These are phyloP conservation scores for Niebla homalea DNA, from an alignment of 495 filamentous ascomycete genomes.

Conservation along the genomic window DNA sequence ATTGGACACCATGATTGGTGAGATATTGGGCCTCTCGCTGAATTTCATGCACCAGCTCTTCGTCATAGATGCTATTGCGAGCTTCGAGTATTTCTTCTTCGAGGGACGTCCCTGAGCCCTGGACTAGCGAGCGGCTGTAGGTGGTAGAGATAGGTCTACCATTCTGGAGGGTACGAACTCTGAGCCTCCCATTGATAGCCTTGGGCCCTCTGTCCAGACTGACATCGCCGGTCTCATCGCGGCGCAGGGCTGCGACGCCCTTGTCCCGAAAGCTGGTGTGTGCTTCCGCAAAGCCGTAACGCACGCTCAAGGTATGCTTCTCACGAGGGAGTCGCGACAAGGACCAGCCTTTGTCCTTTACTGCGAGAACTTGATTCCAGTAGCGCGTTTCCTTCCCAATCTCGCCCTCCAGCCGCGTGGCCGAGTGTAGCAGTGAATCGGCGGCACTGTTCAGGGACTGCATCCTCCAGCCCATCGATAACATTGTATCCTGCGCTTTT, in stretches of 20 bases:
- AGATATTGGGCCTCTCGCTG: slow-evolving; percentile 64
- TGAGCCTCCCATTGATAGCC: slow-evolving; percentile 46
- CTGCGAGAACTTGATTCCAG: slow-evolving; percentile 71
- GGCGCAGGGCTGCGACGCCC: slow-evolving; percentile 63
- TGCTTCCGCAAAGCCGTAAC: slow-evolving; percentile 78
- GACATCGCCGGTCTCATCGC: slow-evolving; percentile 60
- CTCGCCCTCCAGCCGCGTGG: slow-evolving; percentile 58
- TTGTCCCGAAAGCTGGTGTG: slow-evolving; percentile 61
- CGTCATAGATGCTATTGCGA: slow-evolving; percentile 75
- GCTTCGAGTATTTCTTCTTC: slow-evolving; percentile 47
- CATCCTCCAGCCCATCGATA: slow-evolving; percentile 68
- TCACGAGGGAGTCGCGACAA: slow-evolving; percentile 61
- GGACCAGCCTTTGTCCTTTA: slow-evolving; percentile 76
- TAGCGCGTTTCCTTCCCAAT: slow-evolving; percentile 68
- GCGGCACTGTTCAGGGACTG: slow-evolving; percentile 62
- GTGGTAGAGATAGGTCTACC: slow-evolving; percentile 28
- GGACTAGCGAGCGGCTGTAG: slow-evolving; percentile 20
- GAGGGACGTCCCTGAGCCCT: slow-evolving; percentile 23
- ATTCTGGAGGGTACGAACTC: slow-evolving; percentile 40
- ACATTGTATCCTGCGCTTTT: slow-evolving; percentile 38
- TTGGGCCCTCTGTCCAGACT: slow-evolving; percentile 55
- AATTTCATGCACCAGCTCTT: slow-evolving; percentile 90
- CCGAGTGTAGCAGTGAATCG: slow-evolving; percentile 59
- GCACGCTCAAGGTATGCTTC: slow-evolving; percentile 62
- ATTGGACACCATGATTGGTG: slow-evolving; percentile 44